Evolutionary conservation across 2,329 filamentous ascomycete genomes (phyloP).

Genomic region (Diaporthe ilicicola): DNA sequence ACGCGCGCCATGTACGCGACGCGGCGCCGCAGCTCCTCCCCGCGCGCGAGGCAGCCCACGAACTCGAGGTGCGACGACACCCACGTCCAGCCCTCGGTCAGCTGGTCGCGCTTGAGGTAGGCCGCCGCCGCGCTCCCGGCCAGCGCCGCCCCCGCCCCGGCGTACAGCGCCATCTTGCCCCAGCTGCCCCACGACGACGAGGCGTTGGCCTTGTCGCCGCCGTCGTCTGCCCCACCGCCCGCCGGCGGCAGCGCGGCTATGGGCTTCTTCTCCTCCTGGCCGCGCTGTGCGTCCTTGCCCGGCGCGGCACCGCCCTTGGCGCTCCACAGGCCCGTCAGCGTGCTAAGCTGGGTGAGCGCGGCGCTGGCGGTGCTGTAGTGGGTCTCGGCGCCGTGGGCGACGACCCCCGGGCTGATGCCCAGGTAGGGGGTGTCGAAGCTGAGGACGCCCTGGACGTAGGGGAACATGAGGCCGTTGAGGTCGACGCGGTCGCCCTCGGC

Average conservation of each 20-base stretch:
- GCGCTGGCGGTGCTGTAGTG: constrained; percentile 80
- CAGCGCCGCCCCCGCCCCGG: constrained; percentile 83
- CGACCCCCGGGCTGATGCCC: constrained; percentile 80
- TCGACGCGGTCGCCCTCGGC: constrained; percentile 37
- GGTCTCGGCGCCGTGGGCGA: constrained; percentile 86
- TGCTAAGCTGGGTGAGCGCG: constrained; percentile 72
- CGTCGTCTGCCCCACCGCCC: constrained; percentile 36
- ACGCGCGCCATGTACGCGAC: constrained; percentile 74
- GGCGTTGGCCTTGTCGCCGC: constrained; percentile 29
- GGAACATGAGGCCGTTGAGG: constrained; percentile 82
- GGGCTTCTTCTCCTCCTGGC: constrained; percentile 46
- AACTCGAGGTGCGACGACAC: constrained; percentile 92
- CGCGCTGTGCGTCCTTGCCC: not conserved
- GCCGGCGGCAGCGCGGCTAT: constrained; percentile 45
- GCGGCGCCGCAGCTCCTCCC: constrained; percentile 80
- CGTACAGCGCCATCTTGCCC: constrained; percentile 86
- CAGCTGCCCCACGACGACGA: constrained; percentile 73
- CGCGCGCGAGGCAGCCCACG: constrained; percentile 86
- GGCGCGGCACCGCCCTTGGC: constrained; percentile 42
- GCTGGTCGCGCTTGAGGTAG: constrained; percentile 84
- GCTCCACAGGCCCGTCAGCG: constrained; percentile 72
- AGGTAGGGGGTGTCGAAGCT: constrained; percentile 96
- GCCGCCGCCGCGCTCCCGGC: constrained; percentile 85
- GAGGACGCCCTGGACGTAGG: constrained; percentile 87
- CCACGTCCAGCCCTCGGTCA: constrained; percentile 81